phyloP scores from a whole-genome alignment of 129 eudicot genomes.

The Sambucus nigra region DNA sequence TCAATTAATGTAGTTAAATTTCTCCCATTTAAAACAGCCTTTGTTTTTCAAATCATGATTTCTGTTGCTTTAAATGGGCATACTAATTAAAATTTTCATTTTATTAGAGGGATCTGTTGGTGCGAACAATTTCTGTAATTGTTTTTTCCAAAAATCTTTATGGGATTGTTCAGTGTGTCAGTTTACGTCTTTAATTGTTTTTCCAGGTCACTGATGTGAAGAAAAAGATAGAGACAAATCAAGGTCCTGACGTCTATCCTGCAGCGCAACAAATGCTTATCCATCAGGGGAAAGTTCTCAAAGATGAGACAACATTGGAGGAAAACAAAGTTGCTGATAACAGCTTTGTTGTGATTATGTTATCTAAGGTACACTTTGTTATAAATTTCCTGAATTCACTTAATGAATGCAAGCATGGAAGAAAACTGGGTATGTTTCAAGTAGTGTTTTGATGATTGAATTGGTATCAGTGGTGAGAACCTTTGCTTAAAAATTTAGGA shows the following conservation, averaged over 20 bases:
- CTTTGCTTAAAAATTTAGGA: not conserved
- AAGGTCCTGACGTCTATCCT: slow-evolving; percentile 52
- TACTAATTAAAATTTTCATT: too few species aligned
- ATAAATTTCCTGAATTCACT: not conserved
- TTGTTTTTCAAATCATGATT: too few species aligned
- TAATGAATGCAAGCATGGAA: not conserved
- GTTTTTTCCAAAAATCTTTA: not conserved
- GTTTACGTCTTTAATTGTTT: not conserved
- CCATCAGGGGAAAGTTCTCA: slow-evolving; percentile 60
- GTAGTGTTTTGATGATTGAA: not conserved
- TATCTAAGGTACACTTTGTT: slow-evolving; percentile 38
- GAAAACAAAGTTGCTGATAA: slow-evolving; percentile 56
- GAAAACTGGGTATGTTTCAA: not conserved
- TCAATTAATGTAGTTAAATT: too few species aligned
- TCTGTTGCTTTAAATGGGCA: too few species aligned
- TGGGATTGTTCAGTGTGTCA: not conserved
- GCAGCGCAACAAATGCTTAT: slow-evolving; percentile 51
- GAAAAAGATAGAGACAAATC: slow-evolving; percentile 40
- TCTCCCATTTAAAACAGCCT: too few species aligned
- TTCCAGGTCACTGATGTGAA: slow-evolving; percentile 54
- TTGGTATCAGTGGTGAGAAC: not conserved
- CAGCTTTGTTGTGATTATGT: slow-evolving; percentile 54
- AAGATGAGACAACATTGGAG: slow-evolving; percentile 54
- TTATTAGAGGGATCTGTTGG: too few species aligned
- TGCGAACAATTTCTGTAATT: too few species aligned